These are phyloP conservation scores for Petunia axillaris DNA, from an alignment of 257 asterid species.

Conservation along the genomic window DNA sequence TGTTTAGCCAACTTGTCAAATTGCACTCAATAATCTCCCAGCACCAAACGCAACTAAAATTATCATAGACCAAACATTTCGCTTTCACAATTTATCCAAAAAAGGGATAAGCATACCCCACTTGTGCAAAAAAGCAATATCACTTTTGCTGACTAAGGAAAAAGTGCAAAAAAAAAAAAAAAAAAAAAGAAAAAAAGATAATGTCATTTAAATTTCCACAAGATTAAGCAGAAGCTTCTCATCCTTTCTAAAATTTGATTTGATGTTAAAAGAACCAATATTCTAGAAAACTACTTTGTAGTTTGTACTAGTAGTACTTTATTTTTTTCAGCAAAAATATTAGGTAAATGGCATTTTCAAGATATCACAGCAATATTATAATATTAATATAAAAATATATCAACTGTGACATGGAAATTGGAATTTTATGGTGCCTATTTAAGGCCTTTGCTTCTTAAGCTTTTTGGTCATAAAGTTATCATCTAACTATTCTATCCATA, in stretches of 20 bases:
- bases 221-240: neutral
- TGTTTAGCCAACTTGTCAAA: slow-evolving; percentile 2
- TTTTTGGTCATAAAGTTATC: neutral
- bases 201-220: neutral
- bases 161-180: neutral
- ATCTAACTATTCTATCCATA: neutral
- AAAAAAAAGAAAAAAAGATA: too few species aligned
- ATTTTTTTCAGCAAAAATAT: too few species aligned
- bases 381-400: neutral
- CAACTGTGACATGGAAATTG: neutral
- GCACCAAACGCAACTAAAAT: slow-evolving; percentile 20
- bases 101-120: slow-evolving; percentile 17
- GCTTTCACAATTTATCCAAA: slow-evolving; percentile 19
- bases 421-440: slow-evolving; percentile 10
- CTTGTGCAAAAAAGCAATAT: slow-evolving; percentile 8
- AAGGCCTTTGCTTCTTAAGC: neutral
- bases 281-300: neutral
- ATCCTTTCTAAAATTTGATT: neutral
- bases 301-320: too few species aligned
- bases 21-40: slow-evolving; percentile 14
- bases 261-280: neutral
- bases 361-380: neutral
- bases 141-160: slow-evolving; percentile 29
- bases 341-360: neutral
- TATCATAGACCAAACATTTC: slow-evolving; percentile 25